These are phyloP conservation scores for Triadica sebifera DNA, from an alignment of 345 rosid genomes.

Conservation along the genomic window DNA sequence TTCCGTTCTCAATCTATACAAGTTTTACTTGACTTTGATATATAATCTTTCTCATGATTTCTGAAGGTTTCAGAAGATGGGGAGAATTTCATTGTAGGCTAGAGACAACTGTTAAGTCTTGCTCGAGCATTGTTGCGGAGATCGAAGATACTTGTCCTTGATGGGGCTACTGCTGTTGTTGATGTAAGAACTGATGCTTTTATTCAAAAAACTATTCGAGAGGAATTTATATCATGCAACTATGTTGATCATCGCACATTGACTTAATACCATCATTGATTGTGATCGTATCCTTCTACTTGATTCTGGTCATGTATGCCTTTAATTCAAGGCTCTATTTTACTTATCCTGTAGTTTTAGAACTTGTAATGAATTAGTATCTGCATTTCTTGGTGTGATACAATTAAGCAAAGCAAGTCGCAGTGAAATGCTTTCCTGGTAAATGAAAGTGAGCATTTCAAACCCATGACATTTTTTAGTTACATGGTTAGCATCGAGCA, in stretches of 20 bases:
- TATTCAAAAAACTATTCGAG: constrained; percentile 96
- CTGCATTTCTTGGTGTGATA: not conserved
- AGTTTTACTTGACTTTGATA: not conserved
- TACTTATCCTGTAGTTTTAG: not conserved
- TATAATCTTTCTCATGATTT: constrained; percentile 12
- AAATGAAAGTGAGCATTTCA: not conserved
- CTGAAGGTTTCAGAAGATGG: constrained; percentile 89
- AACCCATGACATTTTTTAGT: not conserved
- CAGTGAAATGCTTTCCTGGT: not conserved
- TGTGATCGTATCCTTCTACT: constrained; percentile 88
- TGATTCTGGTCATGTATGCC: constrained; percentile 79
- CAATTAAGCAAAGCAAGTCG: not conserved
- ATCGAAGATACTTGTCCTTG: constrained; percentile 95
- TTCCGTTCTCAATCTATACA: not conserved
- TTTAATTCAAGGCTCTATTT: not conserved
- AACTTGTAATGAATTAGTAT: not conserved
- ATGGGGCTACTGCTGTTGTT: constrained; percentile 99
- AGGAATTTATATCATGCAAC: constrained; percentile 94
- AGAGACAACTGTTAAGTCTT: constrained; percentile 94
- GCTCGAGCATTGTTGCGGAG: constrained; percentile 93
- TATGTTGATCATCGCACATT: constrained; percentile 95
- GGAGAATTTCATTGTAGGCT: constrained; percentile 97
- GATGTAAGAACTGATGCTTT: constrained; percentile 98
- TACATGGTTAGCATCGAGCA: no score
- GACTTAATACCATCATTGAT: constrained; percentile 93